Conservation (phyloP, 805 yeast genomes). For the Jamesozyma gamospora region DNA sequence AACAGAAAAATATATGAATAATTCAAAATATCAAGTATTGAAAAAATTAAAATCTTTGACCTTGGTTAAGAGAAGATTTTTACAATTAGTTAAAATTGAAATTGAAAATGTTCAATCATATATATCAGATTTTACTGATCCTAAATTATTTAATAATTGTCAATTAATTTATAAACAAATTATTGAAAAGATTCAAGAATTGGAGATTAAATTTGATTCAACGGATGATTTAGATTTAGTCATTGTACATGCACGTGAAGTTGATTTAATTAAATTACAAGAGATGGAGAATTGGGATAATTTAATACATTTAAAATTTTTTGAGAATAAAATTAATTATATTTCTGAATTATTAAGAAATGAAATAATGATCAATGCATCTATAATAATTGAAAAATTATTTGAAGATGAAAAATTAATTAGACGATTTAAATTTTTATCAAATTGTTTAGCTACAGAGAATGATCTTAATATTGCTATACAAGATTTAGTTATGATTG, state of each 20-base stretch:
- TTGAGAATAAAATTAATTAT: conserved; percentile 33
- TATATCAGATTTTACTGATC: conserved; percentile 12
- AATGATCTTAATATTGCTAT: conserved; percentile 16
- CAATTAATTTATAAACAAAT: conserved; percentile 20
- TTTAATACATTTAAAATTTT: conserved; percentile 32
- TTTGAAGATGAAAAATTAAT: conserved; percentile 22
- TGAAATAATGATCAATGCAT: conserved; percentile 46
- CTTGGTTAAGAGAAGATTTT: conserved; percentile 31
- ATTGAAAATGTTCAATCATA: conserved; percentile 21
- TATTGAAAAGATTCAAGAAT: conserved; percentile 39
- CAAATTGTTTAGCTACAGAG: conserved; percentile 14
- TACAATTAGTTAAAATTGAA: conserved; percentile 37
- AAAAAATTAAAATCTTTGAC: conserved; percentile 32
- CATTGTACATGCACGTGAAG: conserved; percentile 36
- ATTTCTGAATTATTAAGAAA: conserved; percentile 42
- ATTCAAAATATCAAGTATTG: conserved; percentile 38
- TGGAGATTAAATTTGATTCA: conserved; percentile 41
- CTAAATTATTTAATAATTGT: conserved; percentile 19
- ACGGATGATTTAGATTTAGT: conserved; percentile 44
- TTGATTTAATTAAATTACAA: conserved; percentile 34
- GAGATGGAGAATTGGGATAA: conserved; percentile 51
- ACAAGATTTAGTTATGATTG: conserved; percentile 27
- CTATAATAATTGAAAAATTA: conserved; percentile 44
- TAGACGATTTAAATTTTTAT: conserved; percentile 17
- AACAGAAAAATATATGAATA: conserved; percentile 30